phyloP scores from a whole-genome alignment of 129 eudicot genomes.

The Apium graveolens region DNA sequence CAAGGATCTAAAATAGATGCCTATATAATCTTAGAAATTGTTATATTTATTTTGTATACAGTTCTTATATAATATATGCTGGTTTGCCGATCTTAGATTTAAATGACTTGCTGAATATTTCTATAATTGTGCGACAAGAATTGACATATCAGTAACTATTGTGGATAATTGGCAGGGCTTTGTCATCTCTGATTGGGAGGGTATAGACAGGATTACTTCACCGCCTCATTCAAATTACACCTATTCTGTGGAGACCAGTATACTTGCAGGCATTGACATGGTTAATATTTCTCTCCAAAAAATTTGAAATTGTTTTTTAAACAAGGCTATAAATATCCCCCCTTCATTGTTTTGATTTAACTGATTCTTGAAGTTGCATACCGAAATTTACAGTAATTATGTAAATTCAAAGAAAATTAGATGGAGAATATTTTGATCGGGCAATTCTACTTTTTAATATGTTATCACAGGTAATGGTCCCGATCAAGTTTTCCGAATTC shows the following conservation, averaged over 20 bases:
- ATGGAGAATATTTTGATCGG: too few species aligned
- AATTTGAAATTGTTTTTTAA: not conserved
- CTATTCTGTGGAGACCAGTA: slow-evolving; percentile 60
- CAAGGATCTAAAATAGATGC: not conserved
- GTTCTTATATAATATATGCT: not conserved
- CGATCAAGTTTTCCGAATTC: slow-evolving; percentile 59
- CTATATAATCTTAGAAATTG: not conserved
- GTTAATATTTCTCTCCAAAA: slow-evolving; percentile 25
- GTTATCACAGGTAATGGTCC: slow-evolving; percentile 66
- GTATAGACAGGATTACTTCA: slow-evolving; percentile 73
- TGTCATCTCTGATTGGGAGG: slow-evolving; percentile 91
- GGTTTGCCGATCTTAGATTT: not conserved
- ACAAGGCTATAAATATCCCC: not conserved
- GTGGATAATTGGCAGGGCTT: slow-evolving; percentile 43
- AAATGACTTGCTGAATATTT: not conserved
- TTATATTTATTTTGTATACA: not conserved
- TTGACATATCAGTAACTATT: not conserved
- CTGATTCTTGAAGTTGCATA: slow-evolving; percentile 9
- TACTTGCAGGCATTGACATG: slow-evolving; percentile 82
- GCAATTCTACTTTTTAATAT: not conserved
- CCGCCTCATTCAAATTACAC: slow-evolving; percentile 88
- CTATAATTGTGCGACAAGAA: not conserved
- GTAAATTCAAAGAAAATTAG: too few species aligned
- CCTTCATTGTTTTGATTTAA: not conserved
- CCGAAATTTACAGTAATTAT: slow-evolving; percentile 5